Evolutionary conservation across 1,139 yeast species (phyloP).

Genomic region (Diutina neorugosa): DNA sequence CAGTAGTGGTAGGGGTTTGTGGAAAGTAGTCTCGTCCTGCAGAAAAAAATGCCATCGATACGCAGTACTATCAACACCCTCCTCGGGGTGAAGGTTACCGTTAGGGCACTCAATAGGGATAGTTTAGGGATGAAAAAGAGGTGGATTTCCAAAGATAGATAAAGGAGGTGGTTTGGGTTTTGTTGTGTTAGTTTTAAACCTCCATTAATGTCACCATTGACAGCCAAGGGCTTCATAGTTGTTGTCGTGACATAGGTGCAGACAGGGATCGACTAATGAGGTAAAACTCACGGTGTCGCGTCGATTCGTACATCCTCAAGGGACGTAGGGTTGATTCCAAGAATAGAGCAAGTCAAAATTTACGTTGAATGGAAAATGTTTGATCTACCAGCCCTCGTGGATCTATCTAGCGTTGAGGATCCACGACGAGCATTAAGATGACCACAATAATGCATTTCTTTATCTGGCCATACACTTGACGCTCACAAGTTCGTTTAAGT

Average conservation of each 20-base stretch:
- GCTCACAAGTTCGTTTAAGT: constrained; percentile 43
- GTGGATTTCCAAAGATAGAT: too few relatives aligned
- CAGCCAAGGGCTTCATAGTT: too few relatives aligned
- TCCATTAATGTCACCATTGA: too few relatives aligned
- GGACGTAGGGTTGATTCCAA: background rate
- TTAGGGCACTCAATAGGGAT: background rate
- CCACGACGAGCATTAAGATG: constrained; percentile 39
- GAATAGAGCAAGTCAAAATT: too few relatives aligned
- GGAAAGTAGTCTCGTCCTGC: background rate
- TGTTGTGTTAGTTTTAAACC: too few relatives aligned
- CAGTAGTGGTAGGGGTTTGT: background rate
- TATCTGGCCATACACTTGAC: constrained; percentile 44
- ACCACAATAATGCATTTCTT: constrained; percentile 22
- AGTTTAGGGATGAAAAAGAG: too few relatives aligned
- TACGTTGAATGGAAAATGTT: constrained; percentile 14
- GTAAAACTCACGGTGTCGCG: background rate
- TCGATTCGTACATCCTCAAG: background rate
- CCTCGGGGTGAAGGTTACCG: background rate
- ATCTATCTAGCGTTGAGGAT: constrained; percentile 10
- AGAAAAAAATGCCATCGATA: background rate
- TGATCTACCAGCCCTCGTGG: constrained; percentile 41
- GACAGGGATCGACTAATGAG: background rate
- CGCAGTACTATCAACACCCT: background rate
- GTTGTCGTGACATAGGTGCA: too few relatives aligned
- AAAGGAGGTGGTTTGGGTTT: too few relatives aligned